Base-by-base conservation (phyloP, 1,284 basidiomycete species). In the Ustilago nuda region DNA sequence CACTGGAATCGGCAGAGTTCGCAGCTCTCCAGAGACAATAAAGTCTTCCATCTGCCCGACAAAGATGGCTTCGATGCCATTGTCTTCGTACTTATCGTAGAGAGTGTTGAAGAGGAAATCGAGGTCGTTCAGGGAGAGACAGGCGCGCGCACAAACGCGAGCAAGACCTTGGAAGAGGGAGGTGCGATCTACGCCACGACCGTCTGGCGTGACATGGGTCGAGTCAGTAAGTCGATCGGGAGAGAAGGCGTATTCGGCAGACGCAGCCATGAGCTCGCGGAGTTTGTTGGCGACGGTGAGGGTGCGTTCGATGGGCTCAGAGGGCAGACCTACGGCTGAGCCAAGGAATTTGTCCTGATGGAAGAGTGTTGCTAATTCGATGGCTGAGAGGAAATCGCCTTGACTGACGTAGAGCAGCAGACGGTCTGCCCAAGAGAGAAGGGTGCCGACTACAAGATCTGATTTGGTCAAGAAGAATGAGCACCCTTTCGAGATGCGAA, bases 371-470 rank as follows among this genome's bases (percentile, higher is more conserved):
- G 93, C 91, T 17, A 96, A 88, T 57, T 94, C 92, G 76, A 99
- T 97, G 1, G 97, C 96, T 51, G 89, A 91, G 17, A 99, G 88
- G 84, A 98, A 95, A 82, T 98, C 92, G 35, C 95, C 94, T 5
- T 89, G 88, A 82, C 94, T 90, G 32, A 98, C 95, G 59, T 92
- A 90, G 4, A 91, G 89, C 35, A 98, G 88, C 27, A 99, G 91
- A 27, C 93, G 91, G 85, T 99, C 95, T 11, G 96, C 94, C 97
- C 97, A 99, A 0, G 94, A 94, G 51, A 96, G 88, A 30, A 98
- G 88, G 0, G 92, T 94, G 33, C 95, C 97, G 0, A 93, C 93
- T 83, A 91, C 89, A 1, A 98, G 80, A 65, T 91, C 91, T 30
- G 81, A 72, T 41, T 83, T 73, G 11, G 87, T 88, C 73, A 99